phyloP scores from a whole-genome alignment of 306 rosid genomes.

The Trichosanthes truncata region DNA sequence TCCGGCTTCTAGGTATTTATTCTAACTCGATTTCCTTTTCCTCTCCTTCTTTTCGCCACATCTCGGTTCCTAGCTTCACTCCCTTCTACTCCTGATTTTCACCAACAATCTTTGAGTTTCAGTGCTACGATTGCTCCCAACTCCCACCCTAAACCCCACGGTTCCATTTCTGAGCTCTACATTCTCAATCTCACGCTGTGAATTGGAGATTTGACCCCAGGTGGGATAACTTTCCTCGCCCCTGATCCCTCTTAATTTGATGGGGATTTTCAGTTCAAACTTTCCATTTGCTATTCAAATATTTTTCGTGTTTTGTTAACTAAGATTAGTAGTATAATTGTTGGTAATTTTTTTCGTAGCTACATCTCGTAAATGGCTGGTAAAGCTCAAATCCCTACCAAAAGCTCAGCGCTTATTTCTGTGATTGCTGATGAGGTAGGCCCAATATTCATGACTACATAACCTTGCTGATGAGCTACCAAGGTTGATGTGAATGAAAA shows the following conservation, averaged over 20 bases:
- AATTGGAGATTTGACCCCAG: no score
- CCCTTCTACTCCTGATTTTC: neutral
- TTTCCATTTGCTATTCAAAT: neutral
- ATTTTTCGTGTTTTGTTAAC: neutral
- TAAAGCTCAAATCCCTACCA: slow-evolving; percentile 42
- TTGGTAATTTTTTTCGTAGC: neutral
- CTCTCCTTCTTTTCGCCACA: neutral
- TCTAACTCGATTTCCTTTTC: neutral
- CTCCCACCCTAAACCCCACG: neutral
- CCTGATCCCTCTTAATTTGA: neutral
- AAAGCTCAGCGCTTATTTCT: slow-evolving; percentile 64
- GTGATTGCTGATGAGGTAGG: slow-evolving; percentile 93
- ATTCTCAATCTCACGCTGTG: neutral
- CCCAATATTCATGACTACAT: no score
- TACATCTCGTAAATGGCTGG: slow-evolving; percentile 47
- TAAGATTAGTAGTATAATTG: neutral
- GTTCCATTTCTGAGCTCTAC: neutral
- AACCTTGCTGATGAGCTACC: no score
- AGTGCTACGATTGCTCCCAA: neutral
- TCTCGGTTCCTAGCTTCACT: neutral
- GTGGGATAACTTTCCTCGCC: neutral
- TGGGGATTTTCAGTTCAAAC: neutral
- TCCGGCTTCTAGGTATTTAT: neutral
- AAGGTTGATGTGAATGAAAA: no score
- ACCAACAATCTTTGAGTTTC: neutral